Base-by-base conservation (phyloP, 2,329 filamentous ascomycete genomes). In the Grosmannia clavigera region DNA sequence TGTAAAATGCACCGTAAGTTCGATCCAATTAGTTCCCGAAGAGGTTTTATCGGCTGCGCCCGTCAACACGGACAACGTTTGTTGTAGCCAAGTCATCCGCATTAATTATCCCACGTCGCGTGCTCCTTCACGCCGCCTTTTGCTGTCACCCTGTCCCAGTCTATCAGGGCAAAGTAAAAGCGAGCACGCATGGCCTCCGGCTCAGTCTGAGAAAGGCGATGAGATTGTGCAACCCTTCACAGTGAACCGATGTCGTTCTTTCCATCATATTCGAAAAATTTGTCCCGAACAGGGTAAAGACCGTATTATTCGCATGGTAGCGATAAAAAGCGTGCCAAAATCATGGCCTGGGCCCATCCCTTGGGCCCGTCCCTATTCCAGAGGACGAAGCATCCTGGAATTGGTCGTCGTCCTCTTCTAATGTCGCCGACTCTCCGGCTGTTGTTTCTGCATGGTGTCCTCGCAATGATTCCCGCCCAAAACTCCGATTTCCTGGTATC, bases 401-500 rank as follows among this genome's bases (percentile, higher is more conserved):
- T n/a, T 7, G 43, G 43, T 46, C 19, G 11, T 52, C 14, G 27
- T 31, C 50, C 50, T 55, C 29, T 55, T 55, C 52, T 55, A 38
- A 22, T 22, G 52, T 55, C 19, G 27, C 52, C 31, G 51, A 25
- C 52, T 14, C 31, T 55, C 29, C 9, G 31, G 52, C 52, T 25
- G 31, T 22, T n/a, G 29, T 19, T 46, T 19, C 19, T 16, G 19
- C 27, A 58, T 58, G 46, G 19, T 58, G 54, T 43, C 31, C 46
- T 51, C 6, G 40, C 53, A 27, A 53, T n/a, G 31, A 53, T 29
- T 25, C 57, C 29, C 46, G n/a, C 25, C 58, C 51, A 46, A 67
- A 76, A 76, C 74, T 72, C 73, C 74, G 64, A 55, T 69, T 62
- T 64, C 70, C 69, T 76, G 74, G 74, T 76, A 76, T 76, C 73